Conservation (phyloP, 2,329 filamentous ascomycete species). For the Fusarium globosum region DNA sequence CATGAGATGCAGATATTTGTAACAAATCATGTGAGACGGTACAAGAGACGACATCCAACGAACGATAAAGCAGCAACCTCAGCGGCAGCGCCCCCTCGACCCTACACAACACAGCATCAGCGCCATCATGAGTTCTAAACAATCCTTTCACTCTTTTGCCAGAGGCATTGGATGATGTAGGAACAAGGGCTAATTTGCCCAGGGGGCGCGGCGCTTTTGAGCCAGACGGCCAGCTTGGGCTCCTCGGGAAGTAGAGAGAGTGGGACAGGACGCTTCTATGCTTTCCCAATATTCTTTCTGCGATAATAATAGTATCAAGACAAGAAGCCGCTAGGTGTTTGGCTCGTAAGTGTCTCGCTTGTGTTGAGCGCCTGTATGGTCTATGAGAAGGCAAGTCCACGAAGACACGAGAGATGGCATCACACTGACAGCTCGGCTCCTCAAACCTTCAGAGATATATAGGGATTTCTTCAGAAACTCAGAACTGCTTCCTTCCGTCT, state of each 20-base stretch:
- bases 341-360: neutral
- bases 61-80: neutral
- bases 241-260: neutral
- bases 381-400: neutral
- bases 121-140: rapidly evolving
- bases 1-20: no score
- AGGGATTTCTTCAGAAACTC: rapidly evolving
- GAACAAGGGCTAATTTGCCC: neutral
- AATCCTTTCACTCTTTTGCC: rapidly evolving
- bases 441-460: no score
- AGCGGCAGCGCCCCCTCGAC: neutral
- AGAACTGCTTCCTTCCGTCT: neutral
- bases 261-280: neutral
- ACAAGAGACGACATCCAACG: neutral
- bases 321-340: no score
- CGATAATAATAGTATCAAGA: neutral
- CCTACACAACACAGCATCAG: neutral
- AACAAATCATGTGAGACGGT: no score
- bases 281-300: rapidly evolving
- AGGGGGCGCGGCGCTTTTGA: no score
- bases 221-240: neutral
- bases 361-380: no score
- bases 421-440: neutral
- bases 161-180: neutral
- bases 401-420: neutral